These are phyloP conservation scores for Colletotrichum somersetense DNA, from an alignment of 2,329 filamentous ascomycete species.

Conservation along the genomic window DNA sequence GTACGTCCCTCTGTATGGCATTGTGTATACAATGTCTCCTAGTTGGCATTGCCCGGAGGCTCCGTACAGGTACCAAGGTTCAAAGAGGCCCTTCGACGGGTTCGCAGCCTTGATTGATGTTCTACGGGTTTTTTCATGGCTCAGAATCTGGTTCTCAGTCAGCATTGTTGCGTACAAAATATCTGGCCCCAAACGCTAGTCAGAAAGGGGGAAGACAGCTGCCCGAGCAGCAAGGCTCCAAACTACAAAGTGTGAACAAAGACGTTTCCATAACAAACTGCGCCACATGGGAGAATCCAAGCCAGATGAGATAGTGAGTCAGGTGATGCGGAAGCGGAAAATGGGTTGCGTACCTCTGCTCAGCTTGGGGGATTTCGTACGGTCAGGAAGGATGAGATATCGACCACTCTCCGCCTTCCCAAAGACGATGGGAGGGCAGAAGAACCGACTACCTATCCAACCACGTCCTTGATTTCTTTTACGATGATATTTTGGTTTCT, in stretches of 20 bases:
- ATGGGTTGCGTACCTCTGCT: slow-evolving; percentile 22
- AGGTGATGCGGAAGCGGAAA: not conserved
- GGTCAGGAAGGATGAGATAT: not conserved
- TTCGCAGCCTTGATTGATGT: not conserved
- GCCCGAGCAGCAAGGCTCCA: not conserved
- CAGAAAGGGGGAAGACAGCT: not conserved
- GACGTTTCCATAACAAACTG: too few species aligned
- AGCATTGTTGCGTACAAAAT: not conserved
- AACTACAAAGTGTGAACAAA: not conserved
- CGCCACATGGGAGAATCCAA: not conserved
- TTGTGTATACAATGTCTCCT: not conserved
- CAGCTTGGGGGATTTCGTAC: not conserved
- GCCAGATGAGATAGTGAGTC: not conserved
- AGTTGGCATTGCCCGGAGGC: not conserved
- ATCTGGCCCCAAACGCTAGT: not conserved
- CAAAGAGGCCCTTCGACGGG: too few species aligned
- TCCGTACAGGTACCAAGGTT: not conserved
- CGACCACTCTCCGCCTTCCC: slow-evolving; percentile 34
- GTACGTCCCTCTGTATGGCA: not conserved
- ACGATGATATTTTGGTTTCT: not conserved
- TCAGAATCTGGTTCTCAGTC: not conserved
- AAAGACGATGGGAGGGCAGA: slow-evolving; percentile 35
- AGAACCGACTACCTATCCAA: slow-evolving; percentile 41
- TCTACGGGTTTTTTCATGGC: not conserved
- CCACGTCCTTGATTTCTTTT: slow-evolving; percentile 14